Percentiles rank a stretch among this genome's conserved stretches.
phyloP scores from a whole-genome alignment of 331 rosid genomes.

The Ulmus americana region DNA sequence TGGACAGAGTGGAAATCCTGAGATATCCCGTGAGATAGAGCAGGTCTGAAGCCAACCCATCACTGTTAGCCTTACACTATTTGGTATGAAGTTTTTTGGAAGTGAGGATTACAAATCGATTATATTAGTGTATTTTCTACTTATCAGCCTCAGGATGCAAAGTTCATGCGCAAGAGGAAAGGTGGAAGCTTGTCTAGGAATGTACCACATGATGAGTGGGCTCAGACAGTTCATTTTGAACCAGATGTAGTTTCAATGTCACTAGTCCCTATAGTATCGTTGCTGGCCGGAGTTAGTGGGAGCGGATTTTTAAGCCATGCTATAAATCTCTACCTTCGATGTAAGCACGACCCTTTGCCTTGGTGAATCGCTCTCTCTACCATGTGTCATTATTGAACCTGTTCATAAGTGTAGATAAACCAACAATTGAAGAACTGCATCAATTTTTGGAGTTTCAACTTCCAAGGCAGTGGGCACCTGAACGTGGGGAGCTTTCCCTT shows the following conservation, averaged over 20 bases:
- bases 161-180: conserved; percentile 64
- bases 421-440: conserved; percentile 62
- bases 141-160: conserved; percentile 60
- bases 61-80: too few relatives aligned
- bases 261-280: conserved; percentile 69
- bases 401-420: too few relatives aligned
- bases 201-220: conserved; percentile 59
- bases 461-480: conserved; percentile 94
- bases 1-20: conserved; percentile 19
- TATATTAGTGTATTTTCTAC: background rate
- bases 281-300: conserved; percentile 73
- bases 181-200: conserved; percentile 54
- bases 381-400: conserved; percentile 3
- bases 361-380: background rate
- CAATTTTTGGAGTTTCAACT: conserved; percentile 91
- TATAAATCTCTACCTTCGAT: conserved; percentile 79
- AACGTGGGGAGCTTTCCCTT: conserved; percentile 76
- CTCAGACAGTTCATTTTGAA: conserved; percentile 56
- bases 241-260: conserved; percentile 84
- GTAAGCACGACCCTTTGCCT: conserved; percentile 40
- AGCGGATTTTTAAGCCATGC: conserved; percentile 86
- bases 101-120: background rate
- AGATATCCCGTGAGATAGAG: background rate
- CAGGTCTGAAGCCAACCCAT: too few relatives aligned
- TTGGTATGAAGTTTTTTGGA: too few relatives aligned